A percentile compares a stretch with the other conserved stretches of the same genome.
These are phyloP conservation scores for Ogataea philodendri DNA, from an alignment of 805 yeast species.

Conservation along the genomic window DNA sequence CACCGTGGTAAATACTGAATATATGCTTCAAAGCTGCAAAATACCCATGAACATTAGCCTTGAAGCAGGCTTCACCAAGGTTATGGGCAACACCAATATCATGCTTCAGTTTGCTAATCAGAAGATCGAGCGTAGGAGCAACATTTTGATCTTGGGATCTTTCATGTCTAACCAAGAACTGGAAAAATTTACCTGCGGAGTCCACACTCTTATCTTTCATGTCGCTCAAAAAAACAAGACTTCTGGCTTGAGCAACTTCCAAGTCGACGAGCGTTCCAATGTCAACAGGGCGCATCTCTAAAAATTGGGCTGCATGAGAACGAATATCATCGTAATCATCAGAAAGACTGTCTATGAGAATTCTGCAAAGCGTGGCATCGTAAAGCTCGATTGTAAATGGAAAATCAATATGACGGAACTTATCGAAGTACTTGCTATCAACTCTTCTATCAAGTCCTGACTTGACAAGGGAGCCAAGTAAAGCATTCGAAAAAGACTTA, in stretches of 20 bases:
- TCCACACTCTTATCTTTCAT: slow-evolving; percentile 67
- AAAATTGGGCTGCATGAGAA: slow-evolving; percentile 42
- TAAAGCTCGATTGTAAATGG: slow-evolving; percentile 49
- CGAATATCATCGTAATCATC: slow-evolving; percentile 82
- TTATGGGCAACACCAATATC: slow-evolving; percentile 38
- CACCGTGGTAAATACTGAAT: slow-evolving; percentile 13
- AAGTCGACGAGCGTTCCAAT: slow-evolving; percentile 25
- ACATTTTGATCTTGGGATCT: slow-evolving; percentile 20
- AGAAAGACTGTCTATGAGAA: slow-evolving; percentile 59
- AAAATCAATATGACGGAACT: slow-evolving; percentile 42
- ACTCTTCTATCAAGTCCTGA: slow-evolving; percentile 57
- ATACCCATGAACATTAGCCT: slow-evolving; percentile 65
- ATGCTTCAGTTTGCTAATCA: slow-evolving; percentile 36
- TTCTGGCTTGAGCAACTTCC: slow-evolving; percentile 22
- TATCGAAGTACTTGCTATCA: slow-evolving; percentile 37
- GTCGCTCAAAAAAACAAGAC: slow-evolving; percentile 35
- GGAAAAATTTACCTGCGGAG: slow-evolving; percentile 70
- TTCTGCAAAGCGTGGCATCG: slow-evolving; percentile 38
- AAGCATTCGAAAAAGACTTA: slow-evolving; percentile 45
- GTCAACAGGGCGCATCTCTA: slow-evolving; percentile 44
- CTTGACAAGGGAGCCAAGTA: slow-evolving; percentile 45
- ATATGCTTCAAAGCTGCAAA: slow-evolving; percentile 54
- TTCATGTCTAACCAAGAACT: slow-evolving; percentile 42
- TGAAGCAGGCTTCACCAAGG: slow-evolving; percentile 43
- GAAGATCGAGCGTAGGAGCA: slow-evolving; percentile 27